Evolutionary conservation across 108 stramenopile species (phyloP).

Genomic region (Skeletonema costatum): DNA sequence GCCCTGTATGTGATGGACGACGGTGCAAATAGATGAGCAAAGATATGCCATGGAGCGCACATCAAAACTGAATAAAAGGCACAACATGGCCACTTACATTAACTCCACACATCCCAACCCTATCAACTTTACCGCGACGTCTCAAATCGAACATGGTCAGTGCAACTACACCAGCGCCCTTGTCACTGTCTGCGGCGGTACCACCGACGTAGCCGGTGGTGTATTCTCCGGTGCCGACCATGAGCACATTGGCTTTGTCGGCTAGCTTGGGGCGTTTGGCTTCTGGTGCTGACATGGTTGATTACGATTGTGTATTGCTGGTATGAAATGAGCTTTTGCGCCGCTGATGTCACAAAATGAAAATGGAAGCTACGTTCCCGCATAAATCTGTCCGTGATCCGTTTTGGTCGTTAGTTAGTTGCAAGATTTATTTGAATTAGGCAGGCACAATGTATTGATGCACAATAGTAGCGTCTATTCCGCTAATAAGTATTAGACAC

Average conservation of each 20-base stretch:
- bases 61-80: not conserved
- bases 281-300: not conserved
- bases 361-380: not conserved
- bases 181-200: slow-evolving; percentile 89
- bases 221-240: slow-evolving; percentile 97
- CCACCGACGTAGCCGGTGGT: slow-evolving; percentile 96
- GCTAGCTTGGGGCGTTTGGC: slow-evolving; percentile 15
- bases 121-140: slow-evolving; percentile 80
- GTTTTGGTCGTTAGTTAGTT: no score
- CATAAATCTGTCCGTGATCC: not conserved
- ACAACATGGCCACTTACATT: slow-evolving; percentile 68
- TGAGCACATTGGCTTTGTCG: slow-evolving; percentile 79
- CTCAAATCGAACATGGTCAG: slow-evolving; percentile 97
- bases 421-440: no score
- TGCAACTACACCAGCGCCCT: slow-evolving; percentile 99
- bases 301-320: no score
- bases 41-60: not conserved
- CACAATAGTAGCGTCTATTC: no score
- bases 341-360: no score
- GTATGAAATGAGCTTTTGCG: not conserved
- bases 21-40: not conserved
- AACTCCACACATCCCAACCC: slow-evolving; percentile 95
- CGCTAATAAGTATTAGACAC: no score
- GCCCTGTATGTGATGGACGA: slow-evolving; percentile 53
- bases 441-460: no score